Evolutionary conservation across 2,329 filamentous ascomycete genomes (phyloP), one percentile per base, ranked within the genome.

Genomic region (Fusarium sp.): DNA sequence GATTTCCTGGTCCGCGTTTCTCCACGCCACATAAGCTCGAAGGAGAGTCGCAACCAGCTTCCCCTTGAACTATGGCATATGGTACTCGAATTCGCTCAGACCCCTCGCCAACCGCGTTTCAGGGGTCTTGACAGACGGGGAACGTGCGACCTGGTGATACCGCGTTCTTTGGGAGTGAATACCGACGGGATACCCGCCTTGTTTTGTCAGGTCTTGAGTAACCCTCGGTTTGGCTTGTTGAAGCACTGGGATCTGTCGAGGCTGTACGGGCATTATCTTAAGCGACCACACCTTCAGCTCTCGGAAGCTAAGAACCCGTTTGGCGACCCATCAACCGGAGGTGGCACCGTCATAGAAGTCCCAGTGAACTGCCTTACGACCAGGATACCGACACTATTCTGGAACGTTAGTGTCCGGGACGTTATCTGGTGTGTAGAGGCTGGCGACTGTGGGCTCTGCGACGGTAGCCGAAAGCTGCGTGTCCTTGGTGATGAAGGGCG

Each of bases 391-490:
- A 29, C 16, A 52, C 40, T 72, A 1, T 22, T 65, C 1, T 24
- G 64, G 1, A 10, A 3, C 0, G 13, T 72, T 7, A 31, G 8
- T 2, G 47, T 72, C 2, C 69, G 35, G 5, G 65, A 72, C 18
- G 16, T 72, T 0, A 62, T 72, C 13, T 52, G 16, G 7, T 14
- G 61, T 16, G 5, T 62, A 0, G 70, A 72, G 9, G 8, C 9
- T 1, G 47, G 59, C 1, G 0, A 6, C 3, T 72, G 69, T 2
- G 0, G 0, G 0, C 0, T 29, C 9, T 72, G 59, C 11, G 3
- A 0, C 0, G n/a, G 37, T 5, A 7, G 0, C 0, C 38, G 16
- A 16, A 34, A 3, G 1, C 5, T 52, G 16, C 13, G n/a, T 24
- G 3, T 22, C 22, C 16, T 3, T 13, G 45, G 20, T 29, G 9